These are phyloP conservation scores for Polytrichum commune DNA, from an alignment of 225 moss, liverwort and hornwort genomes.

Conservation along the genomic window DNA sequence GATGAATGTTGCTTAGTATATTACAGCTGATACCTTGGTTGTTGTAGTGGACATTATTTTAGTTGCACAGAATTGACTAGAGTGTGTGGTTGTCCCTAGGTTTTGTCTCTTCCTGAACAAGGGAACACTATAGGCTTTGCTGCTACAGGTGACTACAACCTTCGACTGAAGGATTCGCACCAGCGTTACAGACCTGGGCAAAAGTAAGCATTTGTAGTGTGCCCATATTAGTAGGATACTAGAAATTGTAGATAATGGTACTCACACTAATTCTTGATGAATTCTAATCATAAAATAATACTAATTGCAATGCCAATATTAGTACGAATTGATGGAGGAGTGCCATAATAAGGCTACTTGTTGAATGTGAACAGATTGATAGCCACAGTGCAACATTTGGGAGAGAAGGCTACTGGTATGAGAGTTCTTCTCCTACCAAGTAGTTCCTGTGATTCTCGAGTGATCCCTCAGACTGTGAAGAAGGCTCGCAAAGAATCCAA, in stretches of 20 bases:
- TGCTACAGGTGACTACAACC: slow-evolving; percentile 84
- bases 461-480: slow-evolving; percentile 34
- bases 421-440: slow-evolving; percentile 63
- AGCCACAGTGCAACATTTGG: slow-evolving; percentile 57
- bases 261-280: no score
- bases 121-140: slow-evolving; percentile 78
- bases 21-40: no score
- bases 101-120: slow-evolving; percentile 83
- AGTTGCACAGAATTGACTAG: not conserved
- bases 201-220: slow-evolving; percentile 42
- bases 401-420: slow-evolving; percentile 53
- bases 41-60: no score
- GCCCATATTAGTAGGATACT: no score
- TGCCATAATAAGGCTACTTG: no score
- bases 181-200: slow-evolving; percentile 82
- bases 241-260: no score
- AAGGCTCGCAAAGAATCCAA: slow-evolving; percentile 57
- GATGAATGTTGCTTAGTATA: not conserved
- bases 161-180: slow-evolving; percentile 64
- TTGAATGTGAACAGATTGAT: slow-evolving; percentile 44
- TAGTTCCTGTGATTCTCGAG: slow-evolving; percentile 30
- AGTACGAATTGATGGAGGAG: no score
- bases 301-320: no score
- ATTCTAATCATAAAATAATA: no score
- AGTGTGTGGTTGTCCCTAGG: slow-evolving; percentile 34